Base-by-base conservation (phyloP, 1,284 basidiomycete species). In the Leccinum subrobustum region DNA sequence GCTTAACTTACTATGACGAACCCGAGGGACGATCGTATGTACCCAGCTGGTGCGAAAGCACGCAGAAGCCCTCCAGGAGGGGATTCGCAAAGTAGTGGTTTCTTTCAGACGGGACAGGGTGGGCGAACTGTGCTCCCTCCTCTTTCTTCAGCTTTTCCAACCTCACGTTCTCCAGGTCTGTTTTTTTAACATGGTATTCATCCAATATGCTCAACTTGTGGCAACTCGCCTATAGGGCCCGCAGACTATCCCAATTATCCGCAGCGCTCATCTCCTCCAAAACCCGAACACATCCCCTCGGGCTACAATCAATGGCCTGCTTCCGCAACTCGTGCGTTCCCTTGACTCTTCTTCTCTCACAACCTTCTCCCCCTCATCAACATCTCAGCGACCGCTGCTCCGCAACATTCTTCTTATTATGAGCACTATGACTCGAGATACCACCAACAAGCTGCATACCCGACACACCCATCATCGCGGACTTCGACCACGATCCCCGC, bases 81-180 rank as follows among this genome's bases (percentile, higher is more conserved):
- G 73, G 85, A 86, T 75, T 71, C 81, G 73, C 82, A 84, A 76
- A 76, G 70, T 72, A 77, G 78, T 76, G 83, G 79, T 80, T 88
- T 84, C 82, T 89, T 85, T 76, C 81, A 80, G 77, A 81, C 81
- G 79, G 86, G 83, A 82, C 87, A 89, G 86, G 89, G 89, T 91
- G 88, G 87, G 88, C 87, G 87, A 84, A 85, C 86, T 81, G 83
- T 87, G 80, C 86, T 91, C 76, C 89, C 89, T 85, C 87, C 89
- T 84, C 81, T 91, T 83, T 83, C 85, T 82, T 82, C 86, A 78
- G 84, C 84, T 69, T 88, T 90, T 86, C 88, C 88, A 86, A 86
- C 84, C 71, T 89, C 86, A 88, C 85, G 81, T 84, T 87, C 87
- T 87, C 83, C 89, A 91, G 89, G 89, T 91, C 84, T 83, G 89